A percentile compares a stretch with the other conserved stretches of the same genome.
Conservation (phyloP, 2,329 filamentous ascomycete genomes). For the Phaeoacremonium minimum region DNA sequence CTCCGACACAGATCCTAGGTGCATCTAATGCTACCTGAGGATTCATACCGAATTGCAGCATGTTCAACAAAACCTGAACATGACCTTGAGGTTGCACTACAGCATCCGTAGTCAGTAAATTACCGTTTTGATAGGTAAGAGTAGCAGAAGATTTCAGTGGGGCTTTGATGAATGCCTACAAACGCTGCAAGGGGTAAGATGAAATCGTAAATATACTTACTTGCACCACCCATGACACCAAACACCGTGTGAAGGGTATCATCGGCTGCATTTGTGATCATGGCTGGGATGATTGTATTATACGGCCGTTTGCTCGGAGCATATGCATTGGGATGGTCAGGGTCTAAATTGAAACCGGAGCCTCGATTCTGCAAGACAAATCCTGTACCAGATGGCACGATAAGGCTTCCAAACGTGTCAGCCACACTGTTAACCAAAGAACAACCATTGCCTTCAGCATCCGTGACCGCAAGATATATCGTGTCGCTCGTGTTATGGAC, state of each 20-base stretch:
- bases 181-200: no score
- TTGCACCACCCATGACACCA: constrained; percentile 95
- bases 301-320: constrained; percentile 83
- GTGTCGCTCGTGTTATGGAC: constrained; percentile 76
- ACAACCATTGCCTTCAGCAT: constrained; percentile 78
- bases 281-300: constrained; percentile 91
- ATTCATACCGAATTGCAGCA: constrained; percentile 73
- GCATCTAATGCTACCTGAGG: constrained; percentile 86
- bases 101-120: no score
- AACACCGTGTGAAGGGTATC: constrained; percentile 75
- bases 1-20: constrained; percentile 78
- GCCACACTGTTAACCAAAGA: constrained; percentile 96
- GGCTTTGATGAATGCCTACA: no score
- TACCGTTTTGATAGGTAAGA: no score
- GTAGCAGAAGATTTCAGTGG: no score
- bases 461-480: constrained; percentile 85
- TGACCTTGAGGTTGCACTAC: constrained; percentile 97
- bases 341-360: constrained; percentile 71
- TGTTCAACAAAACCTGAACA: constrained; percentile 85
- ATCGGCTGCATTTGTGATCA: constrained; percentile 73
- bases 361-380: constrained; percentile 92
- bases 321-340: constrained; percentile 70
- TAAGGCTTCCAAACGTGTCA: constrained; percentile 76
- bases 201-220: no score
- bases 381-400: constrained; percentile 80